phyloP scores from a whole-genome alignment of 768 basidiomycete species.

The Pleurotus pulmonarius region DNA sequence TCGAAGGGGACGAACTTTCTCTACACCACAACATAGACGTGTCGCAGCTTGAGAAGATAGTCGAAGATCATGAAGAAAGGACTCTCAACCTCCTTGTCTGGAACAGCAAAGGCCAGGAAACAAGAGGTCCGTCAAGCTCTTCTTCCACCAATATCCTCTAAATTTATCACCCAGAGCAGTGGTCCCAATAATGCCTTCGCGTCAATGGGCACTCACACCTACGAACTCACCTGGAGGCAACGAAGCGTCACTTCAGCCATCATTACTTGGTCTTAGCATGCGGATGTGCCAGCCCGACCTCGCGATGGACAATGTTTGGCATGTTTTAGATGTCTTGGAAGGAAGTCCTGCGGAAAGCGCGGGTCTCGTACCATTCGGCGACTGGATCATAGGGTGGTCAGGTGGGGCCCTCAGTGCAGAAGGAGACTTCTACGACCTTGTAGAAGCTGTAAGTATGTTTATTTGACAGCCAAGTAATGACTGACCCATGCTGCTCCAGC shows the following conservation, averaged over 20 bases:
- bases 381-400: conserved; percentile 81
- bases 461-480: not conserved
- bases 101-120: conserved; percentile 75
- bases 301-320: conserved; percentile 94
- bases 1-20: conserved; percentile 63
- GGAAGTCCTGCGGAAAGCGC: conserved; percentile 96
- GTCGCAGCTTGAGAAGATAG: conserved; percentile 70
- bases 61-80: conserved; percentile 75
- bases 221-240: conserved; percentile 29
- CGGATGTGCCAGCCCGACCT: conserved; percentile 88
- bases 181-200: conserved; percentile 80
- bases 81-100: conserved; percentile 73
- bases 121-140: conserved; percentile 49
- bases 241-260: conserved; percentile 61
- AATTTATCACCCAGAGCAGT: conserved; percentile 38
- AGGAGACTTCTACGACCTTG: conserved; percentile 94
- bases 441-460: conserved; percentile 69
- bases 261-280: conserved; percentile 91
- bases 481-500: conserved; percentile 38
- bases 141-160: conserved; percentile 1
- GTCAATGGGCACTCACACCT: conserved; percentile 68
- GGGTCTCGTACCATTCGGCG: conserved; percentile 88
- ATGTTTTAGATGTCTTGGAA: conserved; percentile 94
- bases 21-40: conserved; percentile 59
- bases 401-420: conserved; percentile 90